Evolutionary conservation across 495 filamentous ascomycete species (phyloP).

Genomic region (Lineolata rhizophorae): DNA sequence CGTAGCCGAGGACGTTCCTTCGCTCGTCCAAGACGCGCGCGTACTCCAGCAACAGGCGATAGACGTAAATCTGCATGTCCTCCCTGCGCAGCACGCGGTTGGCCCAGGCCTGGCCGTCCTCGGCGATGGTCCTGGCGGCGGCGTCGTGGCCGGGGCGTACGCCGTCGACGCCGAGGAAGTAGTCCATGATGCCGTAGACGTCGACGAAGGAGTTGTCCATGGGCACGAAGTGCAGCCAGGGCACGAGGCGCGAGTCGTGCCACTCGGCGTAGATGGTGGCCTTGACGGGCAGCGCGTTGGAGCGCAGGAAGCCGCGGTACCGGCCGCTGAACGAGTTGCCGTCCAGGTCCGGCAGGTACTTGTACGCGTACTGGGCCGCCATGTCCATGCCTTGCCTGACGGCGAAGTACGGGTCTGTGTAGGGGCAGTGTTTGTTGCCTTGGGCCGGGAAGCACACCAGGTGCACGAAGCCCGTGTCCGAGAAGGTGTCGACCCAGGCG

Average conservation of each 20-base stretch:
- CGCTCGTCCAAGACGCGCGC: slow-evolving; percentile 9
- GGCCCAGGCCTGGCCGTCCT: slow-evolving; percentile 10
- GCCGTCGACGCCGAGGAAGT: slow-evolving; percentile 35
- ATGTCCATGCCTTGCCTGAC: slow-evolving; percentile 4
- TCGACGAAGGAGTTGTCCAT: slow-evolving; percentile 69
- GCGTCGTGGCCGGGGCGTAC: slow-evolving; percentile 4
- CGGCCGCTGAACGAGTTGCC: slow-evolving; percentile 16
- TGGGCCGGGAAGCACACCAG: slow-evolving; percentile 13
- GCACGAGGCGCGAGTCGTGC: slow-evolving; percentile 17
- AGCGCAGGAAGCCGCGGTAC: slow-evolving; percentile 11
- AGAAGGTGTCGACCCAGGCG: slow-evolving; percentile 15
- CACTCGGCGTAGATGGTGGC: slow-evolving; percentile 20
- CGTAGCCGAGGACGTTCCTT: slow-evolving; percentile 8
- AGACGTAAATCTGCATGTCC: slow-evolving; percentile 12
- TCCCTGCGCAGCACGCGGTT: slow-evolving; percentile 10
- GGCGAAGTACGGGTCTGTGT: slow-evolving; percentile 12
- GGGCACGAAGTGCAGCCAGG: slow-evolving; percentile 35
- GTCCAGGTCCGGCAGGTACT: slow-evolving; percentile 20
- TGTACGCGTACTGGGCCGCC: slow-evolving; percentile 12
- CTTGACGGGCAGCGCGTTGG: slow-evolving; percentile 14
- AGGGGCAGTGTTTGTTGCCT: slow-evolving; percentile 8
- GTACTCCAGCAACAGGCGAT: slow-evolving; percentile 11
- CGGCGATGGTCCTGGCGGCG: slow-evolving; percentile 10
- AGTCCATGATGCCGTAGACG: slow-evolving; percentile 55
- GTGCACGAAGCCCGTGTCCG: slow-evolving; percentile 14